Conservation (phyloP, 176 grass and related monocot species). For the Typha latifolia region DNA sequence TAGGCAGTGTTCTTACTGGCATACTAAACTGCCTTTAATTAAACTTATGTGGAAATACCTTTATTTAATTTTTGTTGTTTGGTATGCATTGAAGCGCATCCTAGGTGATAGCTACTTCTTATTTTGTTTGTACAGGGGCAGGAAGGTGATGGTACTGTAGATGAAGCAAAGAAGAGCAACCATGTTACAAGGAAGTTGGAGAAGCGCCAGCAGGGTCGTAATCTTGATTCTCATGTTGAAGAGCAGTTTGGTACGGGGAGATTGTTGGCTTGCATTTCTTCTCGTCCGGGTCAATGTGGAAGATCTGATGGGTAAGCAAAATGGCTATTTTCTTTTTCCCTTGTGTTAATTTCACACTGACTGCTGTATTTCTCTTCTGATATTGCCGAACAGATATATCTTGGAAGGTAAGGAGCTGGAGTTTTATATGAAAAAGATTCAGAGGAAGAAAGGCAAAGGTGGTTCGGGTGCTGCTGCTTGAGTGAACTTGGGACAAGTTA, state of each 20-base stretch:
- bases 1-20: no score
- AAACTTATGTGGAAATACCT: no score
- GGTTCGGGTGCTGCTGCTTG: conserved; percentile 1
- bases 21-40: no score
- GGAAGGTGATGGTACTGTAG: neutral
- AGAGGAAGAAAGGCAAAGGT: conserved; percentile 18
- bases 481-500: neutral
- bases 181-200: conserved; percentile 29
- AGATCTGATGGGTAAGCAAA: conserved; percentile 18
- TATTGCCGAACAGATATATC: conserved; percentile 15
- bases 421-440: conserved; percentile 24
- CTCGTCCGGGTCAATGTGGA: conserved; percentile 10
- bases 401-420: conserved; percentile 29
- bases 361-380: neutral
- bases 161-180: conserved; percentile 22
- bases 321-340: neutral
- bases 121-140: conserved; percentile 1
- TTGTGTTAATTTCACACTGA: neutral
- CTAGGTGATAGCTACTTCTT: neutral
- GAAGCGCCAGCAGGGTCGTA: conserved; percentile 26
- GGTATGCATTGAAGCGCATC: neutral
- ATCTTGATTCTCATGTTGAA: conserved; percentile 17
- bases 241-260: conserved; percentile 19
- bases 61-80: no score
- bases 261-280: conserved; percentile 20